Percentiles rank a stretch among this genome's conserved stretches.
phyloP scores from a whole-genome alignment of 1,139 yeast species.

The Hansenula sp. region DNA sequence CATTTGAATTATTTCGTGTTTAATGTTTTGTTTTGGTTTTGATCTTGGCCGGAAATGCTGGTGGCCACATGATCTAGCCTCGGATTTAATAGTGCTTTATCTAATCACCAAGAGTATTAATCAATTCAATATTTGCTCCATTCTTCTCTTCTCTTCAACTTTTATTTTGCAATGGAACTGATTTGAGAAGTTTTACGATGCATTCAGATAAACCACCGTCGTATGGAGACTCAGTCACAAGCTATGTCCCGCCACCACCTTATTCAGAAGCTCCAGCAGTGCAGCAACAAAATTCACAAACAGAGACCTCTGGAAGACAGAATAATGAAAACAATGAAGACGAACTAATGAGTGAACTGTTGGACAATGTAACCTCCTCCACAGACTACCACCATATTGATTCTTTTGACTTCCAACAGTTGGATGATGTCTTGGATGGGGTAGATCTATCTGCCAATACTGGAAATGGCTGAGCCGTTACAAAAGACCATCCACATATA shows the following conservation, averaged over 20 bases:
- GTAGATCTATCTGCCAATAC: constrained; percentile 6
- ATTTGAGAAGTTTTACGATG: too few species aligned
- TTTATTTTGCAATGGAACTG: too few species aligned
- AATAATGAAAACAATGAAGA: constrained; percentile 2
- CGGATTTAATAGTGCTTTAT: not conserved
- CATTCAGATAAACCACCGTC: not conserved
- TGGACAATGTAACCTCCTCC: constrained; percentile 8
- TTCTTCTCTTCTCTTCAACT: too few species aligned
- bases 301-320: too few species aligned
- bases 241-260: not conserved
- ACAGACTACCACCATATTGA: constrained; percentile 14
- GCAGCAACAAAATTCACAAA: not conserved
- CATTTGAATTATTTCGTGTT: too few species aligned
- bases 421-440: constrained; percentile 8
- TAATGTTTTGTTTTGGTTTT: not conserved
- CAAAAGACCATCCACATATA: not conserved
- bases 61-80: not conserved
- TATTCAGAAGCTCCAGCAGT: not conserved
- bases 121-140: too few species aligned
- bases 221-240: not conserved
- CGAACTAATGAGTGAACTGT: constrained; percentile 6
- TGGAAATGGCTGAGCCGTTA: not conserved
- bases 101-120: too few species aligned
- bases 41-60: not conserved
- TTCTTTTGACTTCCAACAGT: constrained; percentile 10